Evolutionary conservation across 305 asterid species (phyloP).

Genomic region (Fraxinus paxiana): DNA sequence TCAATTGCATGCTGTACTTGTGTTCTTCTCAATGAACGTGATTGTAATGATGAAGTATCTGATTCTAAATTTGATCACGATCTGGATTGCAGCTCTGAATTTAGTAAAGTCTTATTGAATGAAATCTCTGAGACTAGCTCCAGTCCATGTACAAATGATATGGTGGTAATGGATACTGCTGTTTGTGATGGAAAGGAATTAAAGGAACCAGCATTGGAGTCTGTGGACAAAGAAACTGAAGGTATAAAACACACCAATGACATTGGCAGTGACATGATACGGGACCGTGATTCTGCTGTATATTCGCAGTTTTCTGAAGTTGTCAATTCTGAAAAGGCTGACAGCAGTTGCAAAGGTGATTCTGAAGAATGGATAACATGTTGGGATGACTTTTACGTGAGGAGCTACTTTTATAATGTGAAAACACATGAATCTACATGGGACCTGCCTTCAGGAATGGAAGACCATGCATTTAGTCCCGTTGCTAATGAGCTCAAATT

Average conservation of each 20-base stretch:
- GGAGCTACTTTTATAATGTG: conserved; percentile 55
- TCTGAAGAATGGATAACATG: conserved; percentile 49
- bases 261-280: conserved; percentile 21
- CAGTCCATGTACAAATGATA: conserved; percentile 20
- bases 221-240: conserved; percentile 32
- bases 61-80: conserved; percentile 23
- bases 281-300: conserved; percentile 25
- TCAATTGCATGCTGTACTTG: conserved; percentile 26
- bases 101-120: conserved; percentile 12
- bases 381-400: conserved; percentile 66
- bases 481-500: conserved; percentile 23
- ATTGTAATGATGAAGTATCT: conserved; percentile 26
- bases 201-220: conserved; percentile 23
- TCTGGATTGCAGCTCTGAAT: conserved; percentile 19
- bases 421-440: conserved; percentile 63
- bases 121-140: conserved; percentile 18
- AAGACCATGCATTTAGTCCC: conserved; percentile 29
- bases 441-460: conserved; percentile 73
- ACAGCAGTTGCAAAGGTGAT: conserved; percentile 17
- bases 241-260: conserved; percentile 19
- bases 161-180: conserved; percentile 21
- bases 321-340: conserved; percentile 17
- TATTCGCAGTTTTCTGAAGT: conserved; percentile 21
- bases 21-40: conserved; percentile 24
- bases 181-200: conserved; percentile 25